Evolutionary conservation across 2,329 filamentous ascomycete genomes (phyloP), one percentile per base, ranked within the genome.

Genomic region (Cytospora mali): DNA sequence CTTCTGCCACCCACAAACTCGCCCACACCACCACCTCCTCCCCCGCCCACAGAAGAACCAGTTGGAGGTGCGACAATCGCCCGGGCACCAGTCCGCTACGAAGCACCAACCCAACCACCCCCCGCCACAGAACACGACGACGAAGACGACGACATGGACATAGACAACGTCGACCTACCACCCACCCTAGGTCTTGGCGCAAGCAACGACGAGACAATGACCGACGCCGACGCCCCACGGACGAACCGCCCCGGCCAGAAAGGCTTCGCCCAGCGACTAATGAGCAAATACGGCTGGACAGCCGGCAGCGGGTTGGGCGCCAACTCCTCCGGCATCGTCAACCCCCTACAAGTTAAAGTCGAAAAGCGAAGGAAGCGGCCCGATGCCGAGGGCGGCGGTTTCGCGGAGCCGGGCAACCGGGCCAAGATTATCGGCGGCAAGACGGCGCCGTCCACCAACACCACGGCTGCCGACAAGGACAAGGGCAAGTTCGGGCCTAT

Each of bases 241-340:
- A 88, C 88, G 49, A 85, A 80, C 62, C 86, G 88, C 3, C 92
- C 93, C 0, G 92, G 92, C 18, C 91, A 96, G 74, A 85, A 88
- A 67, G 91, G 89, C 57, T 97, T 97, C 74, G 95, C 92, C 0
- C 86, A 93, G 68, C 89, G 93, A 35, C 84, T 98, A 61, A 92
- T 99, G 87, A 85, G 87, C 65, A 98, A 97, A 74, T 95, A 97
- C 77, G 95, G 95, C 61, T 98, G 93, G 91, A 89, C 88, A 39
- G 89, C 93, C 71, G 95, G 95, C 27, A 84, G 89, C 66, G 95
- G 95, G 23, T 85, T 99, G 4, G 95, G 95, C 68, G 93, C 92
- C 18, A 85, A 88, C 66, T 87, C 87, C 33, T 87, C 88, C 27
- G 95, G 95, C 65, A 97, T 99, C 69, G 83, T 92, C 59, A 91